Conservation (phyloP, 2,329 filamentous ascomycete genomes). For the Setomelanomma holmii region DNA sequence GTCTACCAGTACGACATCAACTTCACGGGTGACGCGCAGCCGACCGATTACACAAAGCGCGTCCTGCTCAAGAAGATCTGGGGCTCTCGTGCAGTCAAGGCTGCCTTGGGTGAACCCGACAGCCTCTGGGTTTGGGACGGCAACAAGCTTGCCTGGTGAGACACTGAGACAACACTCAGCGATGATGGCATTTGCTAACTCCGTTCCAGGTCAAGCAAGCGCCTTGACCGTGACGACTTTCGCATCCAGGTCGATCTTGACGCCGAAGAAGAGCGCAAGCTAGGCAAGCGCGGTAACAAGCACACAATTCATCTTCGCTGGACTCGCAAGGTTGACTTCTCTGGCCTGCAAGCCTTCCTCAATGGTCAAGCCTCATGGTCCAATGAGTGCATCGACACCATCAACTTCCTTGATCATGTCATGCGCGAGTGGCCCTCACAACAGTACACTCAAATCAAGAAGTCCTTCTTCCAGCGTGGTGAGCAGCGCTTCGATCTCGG, state of each 20-base stretch:
- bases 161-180: too few relatives aligned
- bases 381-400: slow-evolving; percentile 73
- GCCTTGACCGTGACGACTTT: slow-evolving; percentile 37
- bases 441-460: slow-evolving; percentile 74
- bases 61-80: slow-evolving; percentile 78
- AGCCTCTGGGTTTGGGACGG: slow-evolving; percentile 79
- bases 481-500: slow-evolving; percentile 62
- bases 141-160: slow-evolving; percentile 83
- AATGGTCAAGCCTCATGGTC: slow-evolving; percentile 57
- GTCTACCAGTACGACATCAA: slow-evolving; percentile 85
- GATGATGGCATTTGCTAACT: too few relatives aligned
- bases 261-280: slow-evolving; percentile 57
- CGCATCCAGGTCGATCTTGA: slow-evolving; percentile 74
- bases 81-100: slow-evolving; percentile 68
- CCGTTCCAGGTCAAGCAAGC: slow-evolving; percentile 32
- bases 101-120: slow-evolving; percentile 53
- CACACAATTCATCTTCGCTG: slow-evolving; percentile 69
- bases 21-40: slow-evolving; percentile 64
- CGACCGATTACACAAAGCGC: slow-evolving; percentile 60
- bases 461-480: slow-evolving; percentile 77
- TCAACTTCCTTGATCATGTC: slow-evolving; percentile 91
- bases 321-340: slow-evolving; percentile 73
- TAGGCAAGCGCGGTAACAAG: slow-evolving; percentile 49
- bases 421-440: slow-evolving; percentile 79
- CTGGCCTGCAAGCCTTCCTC: slow-evolving; percentile 71